Percentiles rank a stretch among this genome's conserved stretches.
phyloP scores from a whole-genome alignment of 2,329 filamentous ascomycete species.

The Ceratocystiopsis sp. region DNA sequence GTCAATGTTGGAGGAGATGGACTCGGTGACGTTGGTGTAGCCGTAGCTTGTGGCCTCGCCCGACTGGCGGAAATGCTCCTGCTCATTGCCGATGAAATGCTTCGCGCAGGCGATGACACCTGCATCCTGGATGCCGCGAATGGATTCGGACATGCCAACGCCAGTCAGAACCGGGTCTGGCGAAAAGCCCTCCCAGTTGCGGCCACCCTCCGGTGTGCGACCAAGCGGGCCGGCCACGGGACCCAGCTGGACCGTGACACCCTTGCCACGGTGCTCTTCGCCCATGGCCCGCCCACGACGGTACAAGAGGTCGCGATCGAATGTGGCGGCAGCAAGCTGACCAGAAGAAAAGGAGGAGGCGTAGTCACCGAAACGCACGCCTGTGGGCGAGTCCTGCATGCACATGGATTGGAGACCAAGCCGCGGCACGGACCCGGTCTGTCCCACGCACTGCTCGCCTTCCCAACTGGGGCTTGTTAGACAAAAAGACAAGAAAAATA shows the following conservation, averaged over 20 bases:
- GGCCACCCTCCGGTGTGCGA: slow-evolving; percentile 47
- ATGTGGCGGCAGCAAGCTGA: slow-evolving; percentile 68
- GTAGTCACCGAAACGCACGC: slow-evolving; percentile 62
- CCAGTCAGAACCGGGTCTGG: slow-evolving; percentile 64
- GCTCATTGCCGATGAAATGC: slow-evolving; percentile 54
- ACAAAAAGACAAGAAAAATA: not conserved
- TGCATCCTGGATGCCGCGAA: slow-evolving; percentile 64
- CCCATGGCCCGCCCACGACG: slow-evolving; percentile 56
- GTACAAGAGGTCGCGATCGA: slow-evolving; percentile 57
- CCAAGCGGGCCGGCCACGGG: slow-evolving; percentile 60
- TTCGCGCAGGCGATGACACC: slow-evolving; percentile 67
- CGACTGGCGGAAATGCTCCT: slow-evolving; percentile 58
- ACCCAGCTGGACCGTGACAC: slow-evolving; percentile 55
- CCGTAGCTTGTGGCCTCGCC: slow-evolving; percentile 39
- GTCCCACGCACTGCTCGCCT: slow-evolving; percentile 60
- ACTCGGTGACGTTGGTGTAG: slow-evolving; percentile 45
- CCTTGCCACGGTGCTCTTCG: slow-evolving; percentile 53
- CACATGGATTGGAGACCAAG: slow-evolving; percentile 60
- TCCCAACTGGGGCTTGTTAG: slow-evolving; percentile 32
- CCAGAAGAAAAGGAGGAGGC: slow-evolving; percentile 68
- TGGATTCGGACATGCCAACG: slow-evolving; percentile 51
- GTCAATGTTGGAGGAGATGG: slow-evolving; percentile 39
- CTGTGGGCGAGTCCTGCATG: slow-evolving; percentile 71
- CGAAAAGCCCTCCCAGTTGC: slow-evolving; percentile 56
- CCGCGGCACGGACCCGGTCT: slow-evolving; percentile 52